Conservation (phyloP, 768 basidiomycete species). For the Lenzites betulinus region DNA sequence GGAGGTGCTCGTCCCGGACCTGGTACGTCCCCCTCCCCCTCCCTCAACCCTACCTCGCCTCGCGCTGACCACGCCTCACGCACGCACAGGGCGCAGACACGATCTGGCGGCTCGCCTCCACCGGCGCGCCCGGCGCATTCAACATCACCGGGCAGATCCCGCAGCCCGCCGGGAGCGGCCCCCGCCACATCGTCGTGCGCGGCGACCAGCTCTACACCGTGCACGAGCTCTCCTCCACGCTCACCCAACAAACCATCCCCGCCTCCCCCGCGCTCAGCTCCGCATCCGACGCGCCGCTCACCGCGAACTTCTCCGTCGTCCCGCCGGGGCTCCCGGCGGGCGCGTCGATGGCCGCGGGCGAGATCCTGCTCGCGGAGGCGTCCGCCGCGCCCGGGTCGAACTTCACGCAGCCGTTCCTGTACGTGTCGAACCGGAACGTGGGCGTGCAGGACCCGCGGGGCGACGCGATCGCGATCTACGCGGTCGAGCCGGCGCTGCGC, state of each 20-base stretch:
- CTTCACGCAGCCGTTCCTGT: constrained; percentile 58
- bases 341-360: constrained; percentile 52
- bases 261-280: constrained; percentile 48
- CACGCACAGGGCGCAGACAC: constrained; percentile 58
- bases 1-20: constrained; percentile 68
- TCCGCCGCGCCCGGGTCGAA: constrained; percentile 35
- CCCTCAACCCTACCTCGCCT: neutral
- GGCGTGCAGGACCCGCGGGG: constrained; percentile 51
- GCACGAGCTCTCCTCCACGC: constrained; percentile 57
- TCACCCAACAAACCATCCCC: constrained; percentile 61
- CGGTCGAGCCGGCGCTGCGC: constrained; percentile 44
- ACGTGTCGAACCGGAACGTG: constrained; percentile 69
- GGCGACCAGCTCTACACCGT: constrained; percentile 54
- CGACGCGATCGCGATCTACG: constrained; percentile 66
- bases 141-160: constrained; percentile 60
- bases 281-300: constrained; percentile 34
- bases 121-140: constrained; percentile 46
- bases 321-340: constrained; percentile 42
- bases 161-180: constrained; percentile 62
- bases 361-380: constrained; percentile 60
- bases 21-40: constrained; percentile 43
- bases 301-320: constrained; percentile 52
- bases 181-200: constrained; percentile 45
- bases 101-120: constrained; percentile 61
- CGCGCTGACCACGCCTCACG: neutral